Percentiles rank a stretch among this genome's conserved stretches.
Evolutionary conservation across 352 stramenopile species (phyloP).

Genomic region (Phytophthora pluvialis): DNA sequence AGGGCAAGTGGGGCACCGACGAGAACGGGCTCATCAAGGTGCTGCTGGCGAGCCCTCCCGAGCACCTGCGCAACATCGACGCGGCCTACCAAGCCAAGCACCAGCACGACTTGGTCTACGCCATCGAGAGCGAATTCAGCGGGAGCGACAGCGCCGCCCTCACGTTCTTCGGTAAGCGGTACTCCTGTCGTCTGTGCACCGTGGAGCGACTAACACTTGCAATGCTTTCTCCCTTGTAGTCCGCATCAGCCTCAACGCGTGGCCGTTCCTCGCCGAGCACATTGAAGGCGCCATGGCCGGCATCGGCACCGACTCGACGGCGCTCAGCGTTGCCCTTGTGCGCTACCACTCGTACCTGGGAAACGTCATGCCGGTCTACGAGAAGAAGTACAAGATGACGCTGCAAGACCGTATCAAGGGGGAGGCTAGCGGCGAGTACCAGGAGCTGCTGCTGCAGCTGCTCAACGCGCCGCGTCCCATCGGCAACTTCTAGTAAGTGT

Average conservation of each 20-base stretch:
- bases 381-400: conserved; percentile 66
- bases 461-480: conserved; percentile 49
- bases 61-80: conserved; percentile 68
- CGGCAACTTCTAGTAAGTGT: conserved; percentile 39
- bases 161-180: conserved; percentile 53
- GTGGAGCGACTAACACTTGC: not conserved
- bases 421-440: conserved; percentile 65
- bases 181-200: not conserved
- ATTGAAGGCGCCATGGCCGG: conserved; percentile 73
- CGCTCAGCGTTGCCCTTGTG: conserved; percentile 66
- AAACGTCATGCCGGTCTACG: conserved; percentile 58
- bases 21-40: conserved; percentile 71
- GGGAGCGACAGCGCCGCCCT: conserved; percentile 56
- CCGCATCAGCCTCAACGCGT: conserved; percentile 63
- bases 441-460: conserved; percentile 65
- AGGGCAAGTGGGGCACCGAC: conserved; percentile 84
- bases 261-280: conserved; percentile 62
- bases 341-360: conserved; percentile 71
- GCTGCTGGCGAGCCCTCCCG: conserved; percentile 59
- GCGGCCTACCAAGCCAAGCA: conserved; percentile 68
- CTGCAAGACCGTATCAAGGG: conserved; percentile 63
- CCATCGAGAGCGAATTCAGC: conserved; percentile 77
- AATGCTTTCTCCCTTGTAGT: conserved; percentile 30
- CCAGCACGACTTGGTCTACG: conserved; percentile 55
- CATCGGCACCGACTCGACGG: conserved; percentile 72